Evolutionary conservation across 2,329 filamentous ascomycete genomes (phyloP).

Genomic region (Didymellaceae sp.): DNA sequence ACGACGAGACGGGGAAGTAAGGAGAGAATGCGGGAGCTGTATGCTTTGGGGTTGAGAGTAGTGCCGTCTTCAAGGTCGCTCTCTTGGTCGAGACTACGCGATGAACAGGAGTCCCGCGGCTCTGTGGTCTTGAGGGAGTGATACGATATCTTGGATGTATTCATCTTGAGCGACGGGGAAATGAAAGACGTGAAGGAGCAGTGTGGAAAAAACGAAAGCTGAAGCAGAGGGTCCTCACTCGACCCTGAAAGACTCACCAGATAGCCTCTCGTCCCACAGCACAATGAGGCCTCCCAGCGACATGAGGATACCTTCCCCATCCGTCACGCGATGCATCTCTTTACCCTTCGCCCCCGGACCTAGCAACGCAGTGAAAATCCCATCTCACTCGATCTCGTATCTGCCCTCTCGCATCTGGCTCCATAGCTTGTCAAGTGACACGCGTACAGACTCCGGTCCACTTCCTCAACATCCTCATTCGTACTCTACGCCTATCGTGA

Average conservation of each 20-base stretch:
- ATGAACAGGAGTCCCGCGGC: background rate
- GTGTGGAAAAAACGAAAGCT: background rate
- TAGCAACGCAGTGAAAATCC: background rate
- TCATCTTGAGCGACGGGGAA: background rate
- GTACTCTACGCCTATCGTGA: no score
- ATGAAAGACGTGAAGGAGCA: background rate
- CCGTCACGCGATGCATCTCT: no score
- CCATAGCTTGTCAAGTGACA: no score
- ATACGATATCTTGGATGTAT: background rate
- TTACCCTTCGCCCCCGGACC: background rate
- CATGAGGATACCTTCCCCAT: no score
- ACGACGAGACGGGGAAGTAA: background rate
- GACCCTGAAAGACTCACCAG: background rate
- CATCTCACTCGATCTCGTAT: background rate
- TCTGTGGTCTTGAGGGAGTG: background rate
- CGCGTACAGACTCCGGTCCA: no score
- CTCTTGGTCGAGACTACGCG: background rate
- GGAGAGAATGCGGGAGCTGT: background rate
- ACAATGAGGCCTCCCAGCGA: no score
- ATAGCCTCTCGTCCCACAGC: background rate
- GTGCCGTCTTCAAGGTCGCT: background rate
- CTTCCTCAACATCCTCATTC: no score
- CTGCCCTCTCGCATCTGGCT: no score
- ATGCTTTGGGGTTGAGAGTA: background rate
- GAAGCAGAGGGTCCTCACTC: background rate